Evolutionary conservation across 371 early-diverging fungal species (phyloP).

Genomic region (Neoconidiobolus thromboides): DNA sequence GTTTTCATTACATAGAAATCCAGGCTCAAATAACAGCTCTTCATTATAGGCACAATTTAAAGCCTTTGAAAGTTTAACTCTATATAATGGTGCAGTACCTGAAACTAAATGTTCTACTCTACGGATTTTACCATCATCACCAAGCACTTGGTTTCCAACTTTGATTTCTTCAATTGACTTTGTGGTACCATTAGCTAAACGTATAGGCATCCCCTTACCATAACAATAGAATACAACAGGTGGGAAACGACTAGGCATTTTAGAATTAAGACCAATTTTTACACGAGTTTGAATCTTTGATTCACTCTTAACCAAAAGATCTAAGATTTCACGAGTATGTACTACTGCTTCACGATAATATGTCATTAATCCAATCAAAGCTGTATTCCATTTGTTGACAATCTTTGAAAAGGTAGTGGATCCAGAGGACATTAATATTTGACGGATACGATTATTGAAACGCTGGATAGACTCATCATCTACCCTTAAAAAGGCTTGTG

Average conservation of each 20-base stretch:
- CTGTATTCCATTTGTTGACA: constrained; percentile 91
- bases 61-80: too few relatives aligned
- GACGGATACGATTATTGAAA: constrained; percentile 91
- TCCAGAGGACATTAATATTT: constrained; percentile 94
- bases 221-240: constrained; percentile 76
- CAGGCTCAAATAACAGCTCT: too few relatives aligned
- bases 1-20: too few relatives aligned
- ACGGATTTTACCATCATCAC: constrained; percentile 3
- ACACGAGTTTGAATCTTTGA: constrained; percentile 97
- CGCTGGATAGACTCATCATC: constrained; percentile 80
- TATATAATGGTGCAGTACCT: too few relatives aligned
- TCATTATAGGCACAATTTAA: too few relatives aligned
- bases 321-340: constrained; percentile 89
- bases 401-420: constrained; percentile 96
- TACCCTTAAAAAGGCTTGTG: constrained; percentile 87
- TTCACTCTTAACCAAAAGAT: constrained; percentile 85
- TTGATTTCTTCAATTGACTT: constrained; percentile 7
- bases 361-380: constrained; percentile 91
- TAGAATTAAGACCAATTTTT: constrained; percentile 97
- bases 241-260: constrained; percentile 98
- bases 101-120: background rate
- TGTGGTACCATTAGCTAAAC: constrained; percentile 11
- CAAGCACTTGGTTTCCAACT: constrained; percentile 11
- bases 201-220: constrained; percentile 7
- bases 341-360: constrained; percentile 97